Evolutionary conservation across 495 filamentous ascomycete species (phyloP).

Genomic region (Aspergillus funiculosus): DNA sequence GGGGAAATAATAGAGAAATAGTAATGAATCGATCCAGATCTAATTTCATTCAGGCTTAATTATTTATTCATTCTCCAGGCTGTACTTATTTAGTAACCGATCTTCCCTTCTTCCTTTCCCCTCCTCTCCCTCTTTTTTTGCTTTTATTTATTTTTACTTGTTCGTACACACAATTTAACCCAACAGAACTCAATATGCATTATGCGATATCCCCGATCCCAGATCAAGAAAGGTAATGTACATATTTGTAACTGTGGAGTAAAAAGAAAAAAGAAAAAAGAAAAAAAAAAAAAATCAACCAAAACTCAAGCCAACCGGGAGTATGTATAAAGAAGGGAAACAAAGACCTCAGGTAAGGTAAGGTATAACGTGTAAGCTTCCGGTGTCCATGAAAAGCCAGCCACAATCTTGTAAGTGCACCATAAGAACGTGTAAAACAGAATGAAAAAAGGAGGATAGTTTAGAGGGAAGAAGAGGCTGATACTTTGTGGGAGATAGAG

Average conservation of each 20-base stretch:
- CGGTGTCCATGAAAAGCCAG: too few relatives aligned
- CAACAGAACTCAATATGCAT: neutral
- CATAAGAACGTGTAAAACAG: too few relatives aligned
- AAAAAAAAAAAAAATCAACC: slow-evolving; percentile 6
- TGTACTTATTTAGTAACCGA: neutral
- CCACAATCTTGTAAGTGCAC: too few relatives aligned
- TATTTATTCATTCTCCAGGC: too few relatives aligned
- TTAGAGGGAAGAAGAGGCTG: neutral
- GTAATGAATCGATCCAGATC: neutral
- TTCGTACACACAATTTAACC: too few relatives aligned
- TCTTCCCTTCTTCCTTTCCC: neutral
- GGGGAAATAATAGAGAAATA: slow-evolving; percentile 6
- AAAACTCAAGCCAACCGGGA: neutral
- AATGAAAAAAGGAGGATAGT: too few relatives aligned
- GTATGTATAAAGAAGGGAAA: neutral
- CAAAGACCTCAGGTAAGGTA: too few relatives aligned
- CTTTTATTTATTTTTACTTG: too few relatives aligned
- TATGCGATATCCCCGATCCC: slow-evolving; percentile 1
- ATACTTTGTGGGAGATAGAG: neutral
- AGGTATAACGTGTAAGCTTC: too few relatives aligned
- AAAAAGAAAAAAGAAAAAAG: slow-evolving; percentile 14
- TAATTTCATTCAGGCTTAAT: too few relatives aligned
- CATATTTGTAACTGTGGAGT: too few relatives aligned
- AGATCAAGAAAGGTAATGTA: neutral
- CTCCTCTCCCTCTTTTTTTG: too few relatives aligned